A percentile compares a stretch with the other conserved stretches of the same genome.
Conservation (phyloP, 1,284 basidiomycete genomes). For the Cystobasidium slooffiae region DNA sequence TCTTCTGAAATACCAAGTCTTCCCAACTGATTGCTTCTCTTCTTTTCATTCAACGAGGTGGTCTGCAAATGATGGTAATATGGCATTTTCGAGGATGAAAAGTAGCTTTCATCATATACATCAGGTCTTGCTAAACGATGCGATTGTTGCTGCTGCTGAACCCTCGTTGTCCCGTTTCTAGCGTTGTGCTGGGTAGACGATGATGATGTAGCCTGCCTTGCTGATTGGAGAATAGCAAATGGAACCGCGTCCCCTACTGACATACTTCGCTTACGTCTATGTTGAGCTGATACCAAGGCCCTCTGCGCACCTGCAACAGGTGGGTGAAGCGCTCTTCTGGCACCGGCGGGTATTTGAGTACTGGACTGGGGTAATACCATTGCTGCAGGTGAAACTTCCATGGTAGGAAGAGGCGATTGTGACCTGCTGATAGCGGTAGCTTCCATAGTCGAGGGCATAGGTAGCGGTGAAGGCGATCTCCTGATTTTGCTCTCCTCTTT, state of each 20-base stretch:
- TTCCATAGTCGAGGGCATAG: neutral
- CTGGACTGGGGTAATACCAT: neutral
- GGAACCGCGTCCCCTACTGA: constrained; percentile 11
- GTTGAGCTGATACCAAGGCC: neutral
- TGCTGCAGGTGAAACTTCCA: neutral
- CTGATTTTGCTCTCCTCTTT: neutral
- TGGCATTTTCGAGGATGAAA: constrained; percentile 11
- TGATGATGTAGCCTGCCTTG: neutral
- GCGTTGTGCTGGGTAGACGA: neutral
- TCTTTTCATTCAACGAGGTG: neutral
- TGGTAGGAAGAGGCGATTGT: neutral
- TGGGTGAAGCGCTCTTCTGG: neutral
- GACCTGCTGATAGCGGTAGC: no score
- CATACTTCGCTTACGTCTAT: constrained; percentile 31
- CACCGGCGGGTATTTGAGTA: neutral
- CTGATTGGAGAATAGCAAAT: neutral
- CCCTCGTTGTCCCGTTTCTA: neutral
- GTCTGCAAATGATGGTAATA: neutral
- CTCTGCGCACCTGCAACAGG: constrained; percentile 8
- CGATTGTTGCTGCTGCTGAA: no score
- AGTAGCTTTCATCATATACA: constrained; percentile 34
- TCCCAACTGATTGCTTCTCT: constrained; percentile 8
- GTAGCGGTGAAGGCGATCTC: neutral
- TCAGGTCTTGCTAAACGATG: neutral
- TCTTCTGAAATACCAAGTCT: constrained; percentile 15